Base-by-base conservation (phyloP, 2,329 filamentous ascomycete species). In the Aspergillus pseudoviridinutans region DNA sequence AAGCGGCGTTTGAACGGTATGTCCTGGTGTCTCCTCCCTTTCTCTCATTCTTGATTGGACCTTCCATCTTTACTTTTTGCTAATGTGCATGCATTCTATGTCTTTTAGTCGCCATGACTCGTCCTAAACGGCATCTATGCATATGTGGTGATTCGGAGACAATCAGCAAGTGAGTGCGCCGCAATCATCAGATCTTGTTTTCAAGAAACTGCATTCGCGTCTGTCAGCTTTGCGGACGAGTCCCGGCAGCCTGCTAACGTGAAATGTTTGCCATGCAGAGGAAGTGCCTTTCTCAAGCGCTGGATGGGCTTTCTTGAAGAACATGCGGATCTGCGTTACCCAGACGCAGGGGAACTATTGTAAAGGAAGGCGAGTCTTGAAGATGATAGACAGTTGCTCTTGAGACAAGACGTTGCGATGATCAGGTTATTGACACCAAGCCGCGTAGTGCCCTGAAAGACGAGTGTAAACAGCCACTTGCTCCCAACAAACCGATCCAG, bases 301-400 rank as follows among this genome's bases (percentile, higher is more conserved):
- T 97, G 93, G 94, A 96, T 97, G 90, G 84, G 82, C 9, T 93
- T 89, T 72, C 80, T 97, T 29, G 93, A 97, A 74, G 91, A 96
- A 62, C 80, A 96, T 67, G 89, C 92, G 7, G 93, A 97, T 76
- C 77, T 97, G 64, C 82, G 94, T 69, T 97, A 97, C 75, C 91
- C 93, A 3, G 89, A 94, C 70, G 69, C 73, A 10, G 68, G 70
- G 32, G 73, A 76, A 51, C 60, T 76, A 20, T 65, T 75, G 49
- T 71, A 58, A 66, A 17, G 42, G 42, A 46, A 20, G 20, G 6
- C n/a, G 42, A 14, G 10, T 44, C 22, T 46, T 10, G 8, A 20
- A 46, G 10, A 12, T 17, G 9, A 6, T 12, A 46, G 3, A 24
- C 20, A 46, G 7, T 24, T 2, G n/a, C 4, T 46, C 20, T 24